Conservation (phyloP, 2,329 filamentous ascomycete genomes). For the Talaromyces rugulosus region DNA sequence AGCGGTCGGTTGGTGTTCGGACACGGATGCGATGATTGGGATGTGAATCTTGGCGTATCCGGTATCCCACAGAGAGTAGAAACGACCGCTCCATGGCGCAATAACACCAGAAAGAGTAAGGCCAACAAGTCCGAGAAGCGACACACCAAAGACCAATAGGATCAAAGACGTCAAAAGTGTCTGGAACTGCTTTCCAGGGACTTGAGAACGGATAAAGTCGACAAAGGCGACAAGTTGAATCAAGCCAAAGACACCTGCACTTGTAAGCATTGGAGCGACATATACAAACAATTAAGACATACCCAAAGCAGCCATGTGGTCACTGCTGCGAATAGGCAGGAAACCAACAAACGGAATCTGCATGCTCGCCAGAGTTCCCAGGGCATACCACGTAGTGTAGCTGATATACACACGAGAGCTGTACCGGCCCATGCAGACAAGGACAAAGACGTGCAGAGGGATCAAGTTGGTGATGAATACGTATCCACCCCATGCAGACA, state of each 20-base stretch:
- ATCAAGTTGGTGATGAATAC: conserved; percentile 98
- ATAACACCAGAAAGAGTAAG: conserved; percentile 84
- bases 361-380: conserved; percentile 96
- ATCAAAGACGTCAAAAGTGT: conserved; percentile 77
- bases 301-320: conserved; percentile 97
- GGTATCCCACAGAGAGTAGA: conserved; percentile 99
- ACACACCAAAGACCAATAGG: conserved; percentile 67
- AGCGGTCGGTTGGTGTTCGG: conserved; percentile 96
- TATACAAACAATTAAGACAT: conserved; percentile 26
- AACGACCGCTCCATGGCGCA: conserved; percentile 95
- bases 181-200: conserved; percentile 91
- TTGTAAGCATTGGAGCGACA: conserved; percentile 18
- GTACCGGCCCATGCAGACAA: conserved; percentile 95
- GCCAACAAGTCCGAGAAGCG: conserved; percentile 71
- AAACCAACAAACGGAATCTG: conserved; percentile 99
- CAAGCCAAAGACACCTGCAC: conserved; percentile 83
- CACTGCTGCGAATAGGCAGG: conserved; percentile 90
- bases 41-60: conserved; percentile 99
- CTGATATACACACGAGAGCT: conserved; percentile 91
- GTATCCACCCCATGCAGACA: conserved; percentile 98
- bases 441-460: conserved; percentile 86
- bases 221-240: conserved; percentile 90
- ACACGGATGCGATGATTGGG: conserved; percentile 98
- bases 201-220: conserved; percentile 81
- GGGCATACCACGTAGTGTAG: conserved; percentile 96